Evolutionary conservation across 2,329 filamentous ascomycete species (phyloP).

Genomic region (Diaporthe sp.): DNA sequence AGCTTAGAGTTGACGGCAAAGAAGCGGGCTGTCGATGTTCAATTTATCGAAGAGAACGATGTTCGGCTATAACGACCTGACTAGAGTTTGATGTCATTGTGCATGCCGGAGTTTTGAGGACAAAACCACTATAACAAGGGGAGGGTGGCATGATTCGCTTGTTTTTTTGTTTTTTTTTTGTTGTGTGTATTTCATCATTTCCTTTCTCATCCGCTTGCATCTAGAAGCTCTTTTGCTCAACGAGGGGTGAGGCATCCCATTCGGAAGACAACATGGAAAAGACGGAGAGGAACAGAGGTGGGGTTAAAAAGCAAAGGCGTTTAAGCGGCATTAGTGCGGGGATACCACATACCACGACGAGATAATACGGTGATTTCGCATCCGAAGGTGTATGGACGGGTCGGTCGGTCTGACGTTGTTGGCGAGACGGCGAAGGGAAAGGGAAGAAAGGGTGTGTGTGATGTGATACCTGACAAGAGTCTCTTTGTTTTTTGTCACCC

Average conservation of each 20-base stretch:
- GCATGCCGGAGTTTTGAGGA: constrained; percentile 30
- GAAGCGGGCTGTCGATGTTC: neutral
- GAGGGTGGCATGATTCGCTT: neutral
- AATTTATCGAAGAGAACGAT: neutral
- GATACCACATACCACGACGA: constrained; percentile 22
- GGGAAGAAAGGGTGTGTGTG: neutral
- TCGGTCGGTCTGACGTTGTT: neutral
- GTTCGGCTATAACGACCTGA: constrained; percentile 7
- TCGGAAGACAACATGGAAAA: neutral
- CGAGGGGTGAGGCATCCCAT: neutral
- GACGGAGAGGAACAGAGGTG: neutral
- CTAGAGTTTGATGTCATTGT: neutral
- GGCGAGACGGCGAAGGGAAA: neutral
- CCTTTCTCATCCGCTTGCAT: constrained; percentile 7
- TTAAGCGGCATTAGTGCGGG: constrained; percentile 27
- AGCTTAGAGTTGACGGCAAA: neutral
- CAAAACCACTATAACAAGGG: constrained; percentile 1
- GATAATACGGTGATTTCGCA: constrained; percentile 11
- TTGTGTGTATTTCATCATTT: neutral
- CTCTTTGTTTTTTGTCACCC: neutral
- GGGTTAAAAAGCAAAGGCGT: constrained; percentile 25
- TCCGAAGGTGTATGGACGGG: constrained; percentile 8
- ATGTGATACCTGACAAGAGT: constrained; percentile 2
- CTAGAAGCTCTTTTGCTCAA: constrained; percentile 25
- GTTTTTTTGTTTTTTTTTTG: too few relatives aligned